Conservation (phyloP, 345 rosid genomes). For the Brassica rapa region DNA sequence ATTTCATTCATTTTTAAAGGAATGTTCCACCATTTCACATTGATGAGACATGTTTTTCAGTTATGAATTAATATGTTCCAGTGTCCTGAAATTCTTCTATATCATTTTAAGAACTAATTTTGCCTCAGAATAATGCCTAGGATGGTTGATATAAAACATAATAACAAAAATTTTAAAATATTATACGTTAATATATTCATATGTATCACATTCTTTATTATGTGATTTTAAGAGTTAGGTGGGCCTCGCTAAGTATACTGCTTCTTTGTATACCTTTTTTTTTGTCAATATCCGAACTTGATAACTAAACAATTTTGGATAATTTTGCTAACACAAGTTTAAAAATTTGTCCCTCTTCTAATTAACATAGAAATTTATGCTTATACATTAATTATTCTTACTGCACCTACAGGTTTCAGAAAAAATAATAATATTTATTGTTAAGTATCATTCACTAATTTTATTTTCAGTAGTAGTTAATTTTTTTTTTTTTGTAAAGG, state of each 20-base stretch:
- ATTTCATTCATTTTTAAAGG: background rate
- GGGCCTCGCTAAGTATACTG: constrained; percentile 19
- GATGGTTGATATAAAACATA: too few relatives aligned
- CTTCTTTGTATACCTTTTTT: background rate
- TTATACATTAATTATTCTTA: background rate
- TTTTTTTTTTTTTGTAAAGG: background rate
- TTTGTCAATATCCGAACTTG: background rate
- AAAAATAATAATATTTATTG: background rate
- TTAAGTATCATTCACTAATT: background rate
- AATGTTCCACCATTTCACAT: background rate
- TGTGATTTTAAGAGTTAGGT: constrained; percentile 31
- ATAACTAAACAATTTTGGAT: background rate
- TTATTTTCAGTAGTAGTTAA: background rate
- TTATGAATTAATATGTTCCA: background rate
- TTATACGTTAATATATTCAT: background rate
- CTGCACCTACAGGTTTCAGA: background rate
- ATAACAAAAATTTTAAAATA: too few relatives aligned
- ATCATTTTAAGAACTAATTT: too few relatives aligned
- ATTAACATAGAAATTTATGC: background rate
- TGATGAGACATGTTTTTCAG: background rate
- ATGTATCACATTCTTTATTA: constrained; percentile 16
- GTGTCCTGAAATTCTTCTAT: background rate
- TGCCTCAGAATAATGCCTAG: too few relatives aligned
- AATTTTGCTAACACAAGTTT: background rate
- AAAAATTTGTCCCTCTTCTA: background rate